These are phyloP conservation scores for Scedosporium dehoogii DNA, from an alignment of 2,329 filamentous ascomycete genomes.

Conservation along the genomic window DNA sequence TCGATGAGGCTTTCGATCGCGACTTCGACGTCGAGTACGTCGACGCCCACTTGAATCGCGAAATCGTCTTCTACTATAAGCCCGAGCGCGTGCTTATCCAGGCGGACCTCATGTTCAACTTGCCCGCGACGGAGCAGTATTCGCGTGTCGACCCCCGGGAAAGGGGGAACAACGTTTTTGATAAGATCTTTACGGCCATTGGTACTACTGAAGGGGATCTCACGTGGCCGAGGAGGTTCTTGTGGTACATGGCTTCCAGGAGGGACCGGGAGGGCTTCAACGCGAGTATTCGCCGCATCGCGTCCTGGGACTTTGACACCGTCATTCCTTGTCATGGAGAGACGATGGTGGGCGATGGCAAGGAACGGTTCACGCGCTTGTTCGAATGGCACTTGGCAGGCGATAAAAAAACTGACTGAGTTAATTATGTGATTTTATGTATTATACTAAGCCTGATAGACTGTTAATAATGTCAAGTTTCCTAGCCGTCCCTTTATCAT, in stretches of 20 bases:
- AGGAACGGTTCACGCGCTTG: conserved; percentile 65
- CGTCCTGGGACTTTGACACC: conserved; percentile 73
- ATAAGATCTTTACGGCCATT: conserved; percentile 37
- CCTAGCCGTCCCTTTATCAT: not conserved
- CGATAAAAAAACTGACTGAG: not conserved
- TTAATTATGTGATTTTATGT: not conserved
- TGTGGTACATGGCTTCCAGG: conserved; percentile 60
- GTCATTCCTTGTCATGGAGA: conserved; percentile 93
- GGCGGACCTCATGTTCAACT: conserved; percentile 86
- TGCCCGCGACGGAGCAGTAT: conserved; percentile 83
- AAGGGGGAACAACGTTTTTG: conserved; percentile 24
- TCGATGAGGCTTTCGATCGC: conserved; percentile 69
- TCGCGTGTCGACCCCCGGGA: conserved; percentile 42
- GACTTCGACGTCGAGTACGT: conserved; percentile 87
- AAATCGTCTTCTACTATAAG: conserved; percentile 79
- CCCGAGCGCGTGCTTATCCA: conserved; percentile 72
- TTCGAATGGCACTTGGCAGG: conserved; percentile 69
- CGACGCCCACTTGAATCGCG: conserved; percentile 68
- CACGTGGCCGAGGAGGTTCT: conserved; percentile 68
- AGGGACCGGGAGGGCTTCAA: conserved; percentile 60
- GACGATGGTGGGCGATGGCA: conserved; percentile 64
- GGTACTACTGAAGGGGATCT: conserved; percentile 54
- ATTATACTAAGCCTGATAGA: not conserved
- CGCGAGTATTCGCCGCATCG: conserved; percentile 58
- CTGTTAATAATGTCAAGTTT: not conserved